Conservation (phyloP, 192 early-diverging fungal species). For the Podila verticillata region DNA sequence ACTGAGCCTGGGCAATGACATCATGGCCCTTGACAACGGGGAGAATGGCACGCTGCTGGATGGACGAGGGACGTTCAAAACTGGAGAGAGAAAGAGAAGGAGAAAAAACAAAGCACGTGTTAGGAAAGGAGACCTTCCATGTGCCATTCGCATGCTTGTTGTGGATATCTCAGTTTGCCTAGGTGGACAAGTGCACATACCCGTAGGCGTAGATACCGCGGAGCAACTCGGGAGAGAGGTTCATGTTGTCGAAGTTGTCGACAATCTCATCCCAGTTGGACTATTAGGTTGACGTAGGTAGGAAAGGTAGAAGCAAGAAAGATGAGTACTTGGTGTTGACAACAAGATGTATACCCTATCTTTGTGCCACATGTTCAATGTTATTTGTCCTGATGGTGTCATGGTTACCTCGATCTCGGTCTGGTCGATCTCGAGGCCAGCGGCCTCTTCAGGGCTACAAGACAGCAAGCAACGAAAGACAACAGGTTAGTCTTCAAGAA, state of each 20-base stretch:
- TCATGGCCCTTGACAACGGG: constrained; percentile 96
- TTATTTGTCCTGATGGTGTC: neutral
- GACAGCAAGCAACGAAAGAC: neutral
- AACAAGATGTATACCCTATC: neutral
- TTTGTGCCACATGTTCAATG: neutral
- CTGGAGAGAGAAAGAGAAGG: constrained; percentile 41
- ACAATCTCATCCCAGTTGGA: constrained; percentile 96
- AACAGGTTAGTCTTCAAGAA: neutral
- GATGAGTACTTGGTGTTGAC: neutral
- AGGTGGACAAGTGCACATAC: constrained; percentile 54
- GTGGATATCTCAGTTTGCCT: neutral
- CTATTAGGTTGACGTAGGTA: constrained; percentile 38
- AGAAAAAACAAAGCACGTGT: neutral
- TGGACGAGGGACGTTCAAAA: constrained; percentile 96
- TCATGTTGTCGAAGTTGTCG: constrained; percentile 98
- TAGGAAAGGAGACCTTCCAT: neutral
- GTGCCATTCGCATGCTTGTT: neutral
- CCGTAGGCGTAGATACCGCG: constrained; percentile 99
- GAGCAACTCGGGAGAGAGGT: constrained; percentile 87
- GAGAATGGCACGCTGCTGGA: constrained; percentile 96
- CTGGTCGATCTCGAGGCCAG: constrained; percentile 49
- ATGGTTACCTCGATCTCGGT: constrained; percentile 51
- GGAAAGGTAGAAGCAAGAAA: constrained; percentile 4
- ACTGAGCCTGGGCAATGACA: constrained; percentile 99
- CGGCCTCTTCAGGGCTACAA: constrained; percentile 25